phyloP scores from a whole-genome alignment of 2,329 filamentous ascomycete species.

The Nemania serpens region DNA sequence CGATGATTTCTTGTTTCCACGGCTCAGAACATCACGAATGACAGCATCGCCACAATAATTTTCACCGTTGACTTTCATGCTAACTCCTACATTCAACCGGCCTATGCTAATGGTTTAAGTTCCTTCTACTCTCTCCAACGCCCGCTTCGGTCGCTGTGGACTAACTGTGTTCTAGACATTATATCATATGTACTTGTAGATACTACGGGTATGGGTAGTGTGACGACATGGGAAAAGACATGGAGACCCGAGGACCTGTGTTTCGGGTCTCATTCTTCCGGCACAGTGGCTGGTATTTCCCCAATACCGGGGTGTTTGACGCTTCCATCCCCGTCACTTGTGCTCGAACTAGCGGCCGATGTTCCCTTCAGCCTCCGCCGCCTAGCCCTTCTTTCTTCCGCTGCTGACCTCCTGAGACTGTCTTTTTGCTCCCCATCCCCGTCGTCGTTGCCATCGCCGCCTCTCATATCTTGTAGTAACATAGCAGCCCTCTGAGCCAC shows the following conservation, averaged over 20 bases:
- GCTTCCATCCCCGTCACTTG: conserved; percentile 32
- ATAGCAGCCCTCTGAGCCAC: conserved; percentile 84
- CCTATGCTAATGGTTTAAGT: not conserved
- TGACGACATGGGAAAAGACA: not conserved
- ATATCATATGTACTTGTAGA: conserved; percentile 31
- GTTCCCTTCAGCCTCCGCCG: conserved; percentile 41
- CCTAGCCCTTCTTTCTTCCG: conserved; percentile 42
- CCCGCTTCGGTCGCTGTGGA: conserved; percentile 8
- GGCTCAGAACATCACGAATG: not conserved
- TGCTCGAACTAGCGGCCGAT: conserved; percentile 30
- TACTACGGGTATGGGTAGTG: conserved; percentile 16
- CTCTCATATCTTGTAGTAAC: conserved; percentile 81
- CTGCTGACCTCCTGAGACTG: conserved; percentile 62
- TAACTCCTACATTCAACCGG: conserved; percentile 10
- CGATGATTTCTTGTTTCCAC: not conserved
- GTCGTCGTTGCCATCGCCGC: conserved; percentile 63
- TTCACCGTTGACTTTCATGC: conserved; percentile 6
- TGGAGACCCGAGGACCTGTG: not conserved
- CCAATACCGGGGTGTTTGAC: conserved; percentile 31
- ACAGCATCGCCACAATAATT: not conserved
- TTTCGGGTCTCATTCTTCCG: conserved; percentile 26
- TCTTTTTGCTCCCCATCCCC: conserved; percentile 60
- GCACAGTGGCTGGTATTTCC: conserved; percentile 32
- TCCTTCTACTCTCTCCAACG: conserved; percentile 7
- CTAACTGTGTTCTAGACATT: conserved; percentile 27